Evolutionary conservation across 257 asterid genomes (phyloP).

Genomic region (Nicotiana sylvestris): DNA sequence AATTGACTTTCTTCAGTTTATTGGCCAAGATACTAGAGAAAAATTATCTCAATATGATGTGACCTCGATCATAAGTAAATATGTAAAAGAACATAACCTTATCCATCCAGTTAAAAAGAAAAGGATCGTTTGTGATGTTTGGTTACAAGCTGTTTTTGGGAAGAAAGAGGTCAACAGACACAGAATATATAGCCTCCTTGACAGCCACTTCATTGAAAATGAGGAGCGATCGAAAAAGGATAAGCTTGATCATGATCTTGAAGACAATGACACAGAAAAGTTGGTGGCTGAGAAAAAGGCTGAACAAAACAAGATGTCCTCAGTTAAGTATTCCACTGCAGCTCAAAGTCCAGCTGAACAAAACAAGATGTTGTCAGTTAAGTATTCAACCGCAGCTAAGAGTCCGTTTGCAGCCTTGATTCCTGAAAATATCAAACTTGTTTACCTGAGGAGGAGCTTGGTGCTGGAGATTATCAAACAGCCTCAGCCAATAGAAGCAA

Average conservation of each 20-base stretch:
- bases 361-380: background rate
- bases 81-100: constrained; percentile 49
- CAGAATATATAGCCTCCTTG: constrained; percentile 48
- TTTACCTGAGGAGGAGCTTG: constrained; percentile 68
- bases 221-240: constrained; percentile 48
- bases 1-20: constrained; percentile 50
- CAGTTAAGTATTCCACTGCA: constrained; percentile 3
- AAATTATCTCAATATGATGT: constrained; percentile 54
- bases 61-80: constrained; percentile 38
- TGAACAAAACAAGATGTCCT: background rate
- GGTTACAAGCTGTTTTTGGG: constrained; percentile 44
- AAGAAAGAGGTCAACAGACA: constrained; percentile 30
- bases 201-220: constrained; percentile 56
- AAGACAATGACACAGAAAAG: constrained; percentile 17
- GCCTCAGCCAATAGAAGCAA: constrained; percentile 55
- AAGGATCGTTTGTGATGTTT: constrained; percentile 49
- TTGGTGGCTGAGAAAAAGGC: constrained; percentile 21
- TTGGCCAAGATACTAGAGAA: constrained; percentile 47
- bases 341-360: constrained; percentile 21
- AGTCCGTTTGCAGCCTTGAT: constrained; percentile 51
- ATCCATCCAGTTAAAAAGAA: constrained; percentile 43
- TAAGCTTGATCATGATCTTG: constrained; percentile 30
- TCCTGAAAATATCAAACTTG: constrained; percentile 65
- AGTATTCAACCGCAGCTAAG: constrained; percentile 14
- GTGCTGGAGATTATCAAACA: constrained; percentile 46